Evolutionary conservation across 1,284 basidiomycete genomes (phyloP).

Genomic region (Takashimella tepidaria): DNA sequence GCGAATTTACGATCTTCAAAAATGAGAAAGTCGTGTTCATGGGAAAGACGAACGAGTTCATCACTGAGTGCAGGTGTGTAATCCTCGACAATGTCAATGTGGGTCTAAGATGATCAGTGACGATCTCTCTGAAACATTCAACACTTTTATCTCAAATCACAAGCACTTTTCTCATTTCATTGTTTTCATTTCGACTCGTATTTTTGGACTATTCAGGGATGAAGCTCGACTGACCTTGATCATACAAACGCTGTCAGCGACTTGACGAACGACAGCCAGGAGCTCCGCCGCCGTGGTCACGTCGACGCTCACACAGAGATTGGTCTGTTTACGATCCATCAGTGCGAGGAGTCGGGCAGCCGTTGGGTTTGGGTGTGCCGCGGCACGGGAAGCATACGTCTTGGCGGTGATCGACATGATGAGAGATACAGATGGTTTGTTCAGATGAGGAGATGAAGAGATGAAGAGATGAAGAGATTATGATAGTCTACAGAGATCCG

Average conservation of each 20-base stretch:
- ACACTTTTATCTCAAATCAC: no score
- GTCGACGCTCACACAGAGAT: conserved; percentile 93
- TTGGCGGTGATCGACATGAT: conserved; percentile 32
- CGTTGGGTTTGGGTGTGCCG: conserved; percentile 63
- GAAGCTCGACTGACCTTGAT: conserved; percentile 88
- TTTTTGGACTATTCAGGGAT: no score
- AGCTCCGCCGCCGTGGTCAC: conserved; percentile 78
- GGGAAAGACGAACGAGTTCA: conserved; percentile 64
- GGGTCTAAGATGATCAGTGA: conserved; percentile 60
- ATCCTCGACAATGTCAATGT: conserved; percentile 93
- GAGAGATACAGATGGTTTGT: no score
- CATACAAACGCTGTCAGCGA: conserved; percentile 84
- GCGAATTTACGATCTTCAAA: conserved; percentile 99
- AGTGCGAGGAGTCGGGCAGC: conserved; percentile 71
- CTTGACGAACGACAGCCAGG: conserved; percentile 77
- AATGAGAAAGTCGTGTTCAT: conserved; percentile 87
- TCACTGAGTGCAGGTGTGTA: conserved; percentile 72
- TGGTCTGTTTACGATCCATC: conserved; percentile 83
- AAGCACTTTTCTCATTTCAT: no score
- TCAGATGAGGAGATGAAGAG: no score
- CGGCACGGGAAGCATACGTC: conserved; percentile 64
- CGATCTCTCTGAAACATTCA: background rate
- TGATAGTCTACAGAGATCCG: no score
- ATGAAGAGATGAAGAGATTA: no score
- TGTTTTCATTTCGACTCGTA: no score